phyloP scores from a whole-genome alignment of 1,284 basidiomycete genomes.

The Rhodotorula mucilaginosa region DNA sequence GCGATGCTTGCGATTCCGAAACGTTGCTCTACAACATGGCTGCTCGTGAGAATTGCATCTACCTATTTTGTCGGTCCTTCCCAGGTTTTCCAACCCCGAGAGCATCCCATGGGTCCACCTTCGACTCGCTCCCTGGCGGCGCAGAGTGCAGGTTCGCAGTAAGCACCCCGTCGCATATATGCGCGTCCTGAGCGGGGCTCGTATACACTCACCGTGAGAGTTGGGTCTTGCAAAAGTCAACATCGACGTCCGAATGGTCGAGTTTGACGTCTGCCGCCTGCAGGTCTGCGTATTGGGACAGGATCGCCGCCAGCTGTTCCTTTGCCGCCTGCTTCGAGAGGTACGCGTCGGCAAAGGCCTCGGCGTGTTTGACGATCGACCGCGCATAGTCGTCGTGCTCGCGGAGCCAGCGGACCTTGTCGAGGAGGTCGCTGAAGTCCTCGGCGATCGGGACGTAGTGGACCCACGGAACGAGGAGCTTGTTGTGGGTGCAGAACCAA shows the following conservation, averaged over 20 bases:
- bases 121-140: too few relatives aligned
- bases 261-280: slow-evolving; percentile 1
- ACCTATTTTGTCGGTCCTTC: too few relatives aligned
- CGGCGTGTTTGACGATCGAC: not conserved
- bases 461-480: not conserved
- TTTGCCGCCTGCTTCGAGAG: slow-evolving; percentile 1
- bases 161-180: too few relatives aligned
- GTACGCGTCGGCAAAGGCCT: slow-evolving; percentile 1
- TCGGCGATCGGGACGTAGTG: slow-evolving; percentile 8
- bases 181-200: too few relatives aligned
- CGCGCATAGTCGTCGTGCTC: slow-evolving; percentile 2
- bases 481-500: not conserved
- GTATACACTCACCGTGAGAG: too few relatives aligned
- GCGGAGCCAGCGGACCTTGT: slow-evolving; percentile 1
- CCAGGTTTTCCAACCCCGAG: too few relatives aligned
- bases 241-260: not conserved
- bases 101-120: too few relatives aligned
- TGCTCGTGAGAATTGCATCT: too few relatives aligned
- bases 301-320: slow-evolving; percentile 2
- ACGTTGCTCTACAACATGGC: too few relatives aligned
- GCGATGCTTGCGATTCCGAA: too few relatives aligned
- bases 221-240: not conserved
- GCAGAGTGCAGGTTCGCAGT: too few relatives aligned
- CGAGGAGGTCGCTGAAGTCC: slow-evolving; percentile 2
- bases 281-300: not conserved